These are phyloP conservation scores for Rutstroemia sp. DNA, from an alignment of 2,329 filamentous ascomycete species.

Conservation along the genomic window DNA sequence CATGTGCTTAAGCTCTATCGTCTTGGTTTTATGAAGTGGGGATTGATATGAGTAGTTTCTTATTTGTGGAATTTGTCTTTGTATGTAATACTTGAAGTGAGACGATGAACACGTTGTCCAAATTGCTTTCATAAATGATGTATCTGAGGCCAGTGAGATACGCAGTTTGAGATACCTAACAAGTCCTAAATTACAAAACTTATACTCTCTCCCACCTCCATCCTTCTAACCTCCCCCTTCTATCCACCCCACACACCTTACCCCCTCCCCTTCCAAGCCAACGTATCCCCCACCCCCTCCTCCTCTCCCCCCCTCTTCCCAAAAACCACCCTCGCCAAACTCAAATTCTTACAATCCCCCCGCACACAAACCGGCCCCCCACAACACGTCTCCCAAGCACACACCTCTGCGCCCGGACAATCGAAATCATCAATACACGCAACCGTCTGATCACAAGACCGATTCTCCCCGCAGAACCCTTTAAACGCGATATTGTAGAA, in stretches of 20 bases:
- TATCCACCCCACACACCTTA: too few relatives aligned
- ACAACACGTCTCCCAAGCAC: constrained; percentile 7
- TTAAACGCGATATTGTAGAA: background rate
- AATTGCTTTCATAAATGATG: too few relatives aligned
- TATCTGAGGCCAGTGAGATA: too few relatives aligned
- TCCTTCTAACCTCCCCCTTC: background rate
- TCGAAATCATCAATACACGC: constrained; percentile 4
- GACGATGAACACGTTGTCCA: too few relatives aligned
- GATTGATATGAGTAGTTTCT: too few relatives aligned
- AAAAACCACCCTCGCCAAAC: background rate
- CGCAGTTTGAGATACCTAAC: too few relatives aligned
- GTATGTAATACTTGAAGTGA: too few relatives aligned
- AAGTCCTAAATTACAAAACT: background rate
- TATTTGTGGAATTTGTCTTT: too few relatives aligned
- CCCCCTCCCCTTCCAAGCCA: background rate
- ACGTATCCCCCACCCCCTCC: background rate
- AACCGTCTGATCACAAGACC: background rate
- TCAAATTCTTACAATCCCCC: constrained; percentile 7
- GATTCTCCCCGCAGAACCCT: constrained; percentile 5
- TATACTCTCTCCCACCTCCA: too few relatives aligned
- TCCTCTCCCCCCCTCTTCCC: background rate
- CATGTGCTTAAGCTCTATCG: too few relatives aligned
- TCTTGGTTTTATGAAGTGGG: too few relatives aligned
- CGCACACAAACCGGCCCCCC: constrained; percentile 5
- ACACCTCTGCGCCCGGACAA: constrained; percentile 4